Percentiles rank a stretch among this genome's conserved stretches.
phyloP scores from a whole-genome alignment of 768 basidiomycete genomes.

The Boletus coccyginus region DNA sequence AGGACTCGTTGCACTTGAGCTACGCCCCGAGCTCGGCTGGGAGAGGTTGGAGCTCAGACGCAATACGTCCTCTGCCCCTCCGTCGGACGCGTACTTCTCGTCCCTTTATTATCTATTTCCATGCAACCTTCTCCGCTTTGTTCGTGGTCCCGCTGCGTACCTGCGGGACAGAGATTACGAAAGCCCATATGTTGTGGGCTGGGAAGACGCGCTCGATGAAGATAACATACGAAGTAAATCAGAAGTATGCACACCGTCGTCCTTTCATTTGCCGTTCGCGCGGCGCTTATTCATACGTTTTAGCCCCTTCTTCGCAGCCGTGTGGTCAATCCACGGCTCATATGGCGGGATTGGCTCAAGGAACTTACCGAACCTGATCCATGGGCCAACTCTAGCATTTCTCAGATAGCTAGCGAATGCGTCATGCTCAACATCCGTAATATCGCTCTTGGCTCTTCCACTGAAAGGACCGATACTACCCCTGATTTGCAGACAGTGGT shows the following conservation, averaged over 20 bases:
- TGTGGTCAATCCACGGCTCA: constrained; percentile 68
- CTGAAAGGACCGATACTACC: not conserved
- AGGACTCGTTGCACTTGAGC: constrained; percentile 38
- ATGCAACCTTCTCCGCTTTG: constrained; percentile 79
- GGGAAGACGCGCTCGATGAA: constrained; percentile 69
- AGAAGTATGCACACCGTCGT: constrained; percentile 48
- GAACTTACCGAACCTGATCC: constrained; percentile 65
- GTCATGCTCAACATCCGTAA: constrained; percentile 65
- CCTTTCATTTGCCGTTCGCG: not conserved
- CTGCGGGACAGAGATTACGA: constrained; percentile 48
- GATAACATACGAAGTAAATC: constrained; percentile 67
- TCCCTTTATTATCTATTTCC: constrained; percentile 89
- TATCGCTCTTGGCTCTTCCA: constrained; percentile 44
- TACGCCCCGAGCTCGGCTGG: constrained; percentile 66
- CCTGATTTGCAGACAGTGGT: constrained; percentile 2
- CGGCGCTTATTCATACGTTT: constrained; percentile 2
- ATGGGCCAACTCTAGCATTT: constrained; percentile 64
- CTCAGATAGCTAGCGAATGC: constrained; percentile 64
- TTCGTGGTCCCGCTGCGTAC: constrained; percentile 66
- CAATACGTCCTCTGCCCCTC: constrained; percentile 52
- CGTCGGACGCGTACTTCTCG: constrained; percentile 67
- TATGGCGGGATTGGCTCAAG: constrained; percentile 58
- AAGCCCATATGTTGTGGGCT: constrained; percentile 64
- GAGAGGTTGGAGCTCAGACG: constrained; percentile 62
- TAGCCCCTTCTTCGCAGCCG: constrained; percentile 70